Percentiles rank a stretch among this genome's conserved stretches.
These are phyloP conservation scores for Bryum argenteum DNA, from an alignment of 225 moss, liverwort and hornwort species.

Conservation along the genomic window DNA sequence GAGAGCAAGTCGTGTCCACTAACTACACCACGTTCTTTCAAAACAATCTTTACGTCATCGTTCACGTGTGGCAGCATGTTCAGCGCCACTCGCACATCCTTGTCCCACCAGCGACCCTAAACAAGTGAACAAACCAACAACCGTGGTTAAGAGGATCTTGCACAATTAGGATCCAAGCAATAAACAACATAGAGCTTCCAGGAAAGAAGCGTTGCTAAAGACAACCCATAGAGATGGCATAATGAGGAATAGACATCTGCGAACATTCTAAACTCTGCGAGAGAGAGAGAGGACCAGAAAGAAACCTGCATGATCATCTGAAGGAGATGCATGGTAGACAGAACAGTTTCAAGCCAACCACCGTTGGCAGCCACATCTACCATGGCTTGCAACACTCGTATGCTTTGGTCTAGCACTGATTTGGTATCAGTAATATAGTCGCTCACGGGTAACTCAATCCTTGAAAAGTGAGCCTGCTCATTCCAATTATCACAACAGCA, in stretches of 20 bases:
- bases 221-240: conserved; percentile 17
- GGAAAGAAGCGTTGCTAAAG: conserved; percentile 2
- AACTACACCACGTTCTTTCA: conserved; percentile 56
- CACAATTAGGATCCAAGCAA: background rate
- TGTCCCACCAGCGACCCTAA: conserved; percentile 81
- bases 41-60: conserved; percentile 47
- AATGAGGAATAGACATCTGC: conserved; percentile 8
- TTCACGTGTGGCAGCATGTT: conserved; percentile 82
- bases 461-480: conserved; percentile 90
- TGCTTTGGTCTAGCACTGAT: conserved; percentile 98
- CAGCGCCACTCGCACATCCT: conserved; percentile 72
- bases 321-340: conserved; percentile 89
- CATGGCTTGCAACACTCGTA: conserved; percentile 98
- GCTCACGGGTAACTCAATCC: conserved; percentile 87
- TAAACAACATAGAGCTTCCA: background rate
- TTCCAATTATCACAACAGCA: conserved; percentile 20
- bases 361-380: conserved; percentile 92
- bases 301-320: conserved; percentile 99
- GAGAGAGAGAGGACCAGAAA: conserved; percentile 26
- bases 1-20: conserved; percentile 65
- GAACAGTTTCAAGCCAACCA: conserved; percentile 93
- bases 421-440: conserved; percentile 99
- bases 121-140: conserved; percentile 23
- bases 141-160: conserved; percentile 4
- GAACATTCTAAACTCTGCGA: conserved; percentile 21